phyloP scores from a whole-genome alignment of 2,329 filamentous ascomycete species.

The Trichoderma harzianum region DNA sequence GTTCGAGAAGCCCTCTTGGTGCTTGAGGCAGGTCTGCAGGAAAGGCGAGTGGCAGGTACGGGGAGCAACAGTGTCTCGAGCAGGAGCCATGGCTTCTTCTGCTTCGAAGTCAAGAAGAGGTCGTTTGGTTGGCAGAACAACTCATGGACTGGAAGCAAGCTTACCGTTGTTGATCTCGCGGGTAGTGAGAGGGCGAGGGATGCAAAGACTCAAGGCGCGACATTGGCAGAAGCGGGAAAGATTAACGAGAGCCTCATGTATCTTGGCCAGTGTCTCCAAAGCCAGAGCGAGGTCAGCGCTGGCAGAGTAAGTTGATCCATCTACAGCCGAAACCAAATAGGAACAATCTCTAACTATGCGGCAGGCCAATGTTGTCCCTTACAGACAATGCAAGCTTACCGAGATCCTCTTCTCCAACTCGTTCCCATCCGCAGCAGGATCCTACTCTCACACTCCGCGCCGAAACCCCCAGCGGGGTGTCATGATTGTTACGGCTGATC shows the following conservation, averaged over 20 bases:
- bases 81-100: conserved; percentile 93
- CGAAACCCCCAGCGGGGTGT: conserved; percentile 80
- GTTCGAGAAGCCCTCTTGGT: conserved; percentile 85
- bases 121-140: conserved; percentile 40
- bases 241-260: conserved; percentile 99
- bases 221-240: conserved; percentile 91
- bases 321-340: not conserved
- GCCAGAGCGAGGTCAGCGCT: conserved; percentile 77
- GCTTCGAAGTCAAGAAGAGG: conserved; percentile 88
- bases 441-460: conserved; percentile 38
- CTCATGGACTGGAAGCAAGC: conserved; percentile 70
- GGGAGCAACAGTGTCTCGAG: conserved; percentile 91
- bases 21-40: conserved; percentile 82
- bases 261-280: conserved; percentile 91
- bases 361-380: conserved; percentile 70
- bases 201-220: conserved; percentile 89
- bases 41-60: conserved; percentile 84
- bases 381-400: conserved; percentile 80
- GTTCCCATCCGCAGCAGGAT: conserved; percentile 60
- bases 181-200: conserved; percentile 91
- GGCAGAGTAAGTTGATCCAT: conserved; percentile 57
- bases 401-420: conserved; percentile 86
- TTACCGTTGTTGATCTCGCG: conserved; percentile 89
- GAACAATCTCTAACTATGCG: conserved; percentile 23
- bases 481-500: conserved; percentile 96